phyloP scores from a whole-genome alignment of 495 filamentous ascomycete species.

The Terfezia claveryi region DNA sequence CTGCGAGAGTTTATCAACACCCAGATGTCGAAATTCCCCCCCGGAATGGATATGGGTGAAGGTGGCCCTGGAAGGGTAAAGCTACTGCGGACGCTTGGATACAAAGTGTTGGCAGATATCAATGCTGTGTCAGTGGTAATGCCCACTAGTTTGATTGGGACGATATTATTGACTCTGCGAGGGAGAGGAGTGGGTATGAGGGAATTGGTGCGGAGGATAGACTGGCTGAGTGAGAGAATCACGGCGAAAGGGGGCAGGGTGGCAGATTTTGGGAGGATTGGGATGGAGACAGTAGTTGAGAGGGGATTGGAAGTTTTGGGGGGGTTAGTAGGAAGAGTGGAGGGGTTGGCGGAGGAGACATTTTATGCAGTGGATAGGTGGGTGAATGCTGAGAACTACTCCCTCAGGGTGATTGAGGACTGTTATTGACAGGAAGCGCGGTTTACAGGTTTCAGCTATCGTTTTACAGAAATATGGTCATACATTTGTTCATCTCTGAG shows the following conservation, averaged over 20 bases:
- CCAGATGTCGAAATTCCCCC: conserved; percentile 29
- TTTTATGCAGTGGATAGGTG: conserved; percentile 73
- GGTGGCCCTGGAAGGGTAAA: conserved; percentile 29
- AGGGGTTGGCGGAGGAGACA: conserved; percentile 63
- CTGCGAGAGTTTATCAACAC: conserved; percentile 54
- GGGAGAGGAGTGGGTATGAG: conserved; percentile 75
- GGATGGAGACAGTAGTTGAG: conserved; percentile 62
- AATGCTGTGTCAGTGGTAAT: conserved; percentile 92
- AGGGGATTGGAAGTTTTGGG: conserved; percentile 80
- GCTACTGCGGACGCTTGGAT: conserved; percentile 65
- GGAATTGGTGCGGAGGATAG: conserved; percentile 65
- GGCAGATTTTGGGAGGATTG: conserved; percentile 68
- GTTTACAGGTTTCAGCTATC: conserved; percentile 55
- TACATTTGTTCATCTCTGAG: conserved; percentile 87
- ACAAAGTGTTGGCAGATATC: conserved; percentile 78
- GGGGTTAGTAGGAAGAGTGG: conserved; percentile 53
- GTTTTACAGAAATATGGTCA: conserved; percentile 98
- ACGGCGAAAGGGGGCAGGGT: conserved; percentile 67
- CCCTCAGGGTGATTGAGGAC: too few relatives aligned
- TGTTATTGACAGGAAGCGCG: too few relatives aligned
- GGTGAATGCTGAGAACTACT: too few relatives aligned
- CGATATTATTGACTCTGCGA: conserved; percentile 72
- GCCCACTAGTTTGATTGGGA: conserved; percentile 89
- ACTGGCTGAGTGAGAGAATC: conserved; percentile 77
- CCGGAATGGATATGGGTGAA: conserved; percentile 4